Conservation (phyloP, 2,329 filamentous ascomycete species). For the Gnomoniopsis smithogilvyi region DNA sequence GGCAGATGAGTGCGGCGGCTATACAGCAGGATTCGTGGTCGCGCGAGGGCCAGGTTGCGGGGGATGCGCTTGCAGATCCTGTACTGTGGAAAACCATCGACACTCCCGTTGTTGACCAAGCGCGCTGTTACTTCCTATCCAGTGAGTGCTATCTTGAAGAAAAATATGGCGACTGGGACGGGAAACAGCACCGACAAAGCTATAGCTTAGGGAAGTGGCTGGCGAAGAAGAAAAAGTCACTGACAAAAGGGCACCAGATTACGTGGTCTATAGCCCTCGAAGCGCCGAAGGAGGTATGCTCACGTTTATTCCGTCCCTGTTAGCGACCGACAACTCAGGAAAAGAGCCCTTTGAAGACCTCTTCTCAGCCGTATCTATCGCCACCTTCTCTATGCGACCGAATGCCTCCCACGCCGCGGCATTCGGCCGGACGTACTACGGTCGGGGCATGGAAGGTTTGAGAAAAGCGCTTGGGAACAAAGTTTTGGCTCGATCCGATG, state of each 20-base stretch:
- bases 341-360: conserved; percentile 3
- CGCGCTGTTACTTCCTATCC: conserved; percentile 10
- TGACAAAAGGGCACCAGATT: neutral
- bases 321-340: neutral
- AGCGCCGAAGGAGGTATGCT: neutral
- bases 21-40: neutral
- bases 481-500: conserved; percentile 1
- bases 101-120: conserved; percentile 7
- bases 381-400: conserved; percentile 6
- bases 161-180: neutral
- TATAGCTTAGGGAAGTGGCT: neutral
- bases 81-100: conserved; percentile 2
- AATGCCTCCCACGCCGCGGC: conserved; percentile 3
- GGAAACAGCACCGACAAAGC: too few species aligned
- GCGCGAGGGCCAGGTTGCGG: neutral
- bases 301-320: conserved; percentile 8
- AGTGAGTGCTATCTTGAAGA: neutral
- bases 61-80: neutral
- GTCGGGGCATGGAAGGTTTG: neutral
- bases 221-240: neutral
- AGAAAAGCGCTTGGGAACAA: conserved; percentile 3
- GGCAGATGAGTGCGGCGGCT: neutral
- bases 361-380: conserved; percentile 11
- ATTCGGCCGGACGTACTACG: neutral
- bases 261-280: conserved; percentile 4